phyloP scores from a whole-genome alignment of 169 alveolate genomes.

The Plasmodium knowlesi region DNA sequence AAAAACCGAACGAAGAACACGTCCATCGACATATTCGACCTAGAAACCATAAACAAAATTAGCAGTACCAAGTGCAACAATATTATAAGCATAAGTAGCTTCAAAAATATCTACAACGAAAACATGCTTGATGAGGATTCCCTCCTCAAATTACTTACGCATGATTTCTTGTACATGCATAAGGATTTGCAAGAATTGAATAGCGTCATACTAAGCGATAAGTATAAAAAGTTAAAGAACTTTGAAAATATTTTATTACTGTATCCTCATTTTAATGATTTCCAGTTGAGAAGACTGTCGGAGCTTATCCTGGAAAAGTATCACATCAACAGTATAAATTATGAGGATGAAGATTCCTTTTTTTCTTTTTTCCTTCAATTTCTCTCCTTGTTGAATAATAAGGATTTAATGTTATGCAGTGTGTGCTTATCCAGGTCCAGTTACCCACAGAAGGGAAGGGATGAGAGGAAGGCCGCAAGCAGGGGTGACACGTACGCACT shows the following conservation, averaged over 20 bases:
- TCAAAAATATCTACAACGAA: slow-evolving; percentile 70
- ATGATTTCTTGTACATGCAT: slow-evolving; percentile 46
- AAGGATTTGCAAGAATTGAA: slow-evolving; percentile 71
- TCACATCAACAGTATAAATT: neutral
- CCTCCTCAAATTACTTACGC: slow-evolving; percentile 26
- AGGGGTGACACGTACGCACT: neutral
- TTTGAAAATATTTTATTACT: slow-evolving; percentile 67
- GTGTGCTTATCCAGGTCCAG: slow-evolving; percentile 68
- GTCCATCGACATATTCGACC: slow-evolving; percentile 45
- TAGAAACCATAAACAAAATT: slow-evolving; percentile 48
- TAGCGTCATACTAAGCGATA: slow-evolving; percentile 53
- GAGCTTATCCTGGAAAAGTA: slow-evolving; percentile 63
- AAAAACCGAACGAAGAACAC: slow-evolving; percentile 9
- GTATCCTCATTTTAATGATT: slow-evolving; percentile 72
- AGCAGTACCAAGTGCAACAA: slow-evolving; percentile 61
- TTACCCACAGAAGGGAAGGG: slow-evolving; percentile 16
- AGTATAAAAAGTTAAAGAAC: slow-evolving; percentile 61
- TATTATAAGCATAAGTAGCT: slow-evolving; percentile 71
- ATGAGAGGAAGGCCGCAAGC: neutral
- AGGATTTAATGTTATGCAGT: slow-evolving; percentile 61
- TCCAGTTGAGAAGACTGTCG: slow-evolving; percentile 53
- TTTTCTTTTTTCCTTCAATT: slow-evolving; percentile 27
- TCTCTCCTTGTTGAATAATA: slow-evolving; percentile 43
- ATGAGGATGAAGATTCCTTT: slow-evolving; percentile 14
- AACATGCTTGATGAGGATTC: slow-evolving; percentile 69